phyloP scores from a whole-genome alignment of 345 rosid species.

The Aegle marmelos region DNA sequence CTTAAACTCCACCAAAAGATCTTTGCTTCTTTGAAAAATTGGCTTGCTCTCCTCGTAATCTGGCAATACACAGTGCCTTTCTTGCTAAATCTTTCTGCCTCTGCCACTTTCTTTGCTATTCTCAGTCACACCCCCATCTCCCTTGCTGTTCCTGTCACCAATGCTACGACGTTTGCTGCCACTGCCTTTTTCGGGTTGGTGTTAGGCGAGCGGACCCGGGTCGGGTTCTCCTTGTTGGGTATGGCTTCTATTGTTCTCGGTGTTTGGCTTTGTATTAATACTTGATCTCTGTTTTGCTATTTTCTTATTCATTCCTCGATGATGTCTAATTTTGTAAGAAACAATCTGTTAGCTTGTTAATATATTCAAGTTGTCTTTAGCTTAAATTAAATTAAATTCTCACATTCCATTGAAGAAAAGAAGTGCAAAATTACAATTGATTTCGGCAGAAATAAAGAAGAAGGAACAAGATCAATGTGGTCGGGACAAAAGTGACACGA shows the following conservation, averaged over 20 bases:
- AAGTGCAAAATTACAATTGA: background rate
- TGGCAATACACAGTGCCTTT: constrained; percentile 95
- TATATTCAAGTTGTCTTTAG: background rate
- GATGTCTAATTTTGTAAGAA: background rate
- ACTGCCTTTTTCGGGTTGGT: constrained; percentile 75
- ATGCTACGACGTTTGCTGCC: constrained; percentile 91
- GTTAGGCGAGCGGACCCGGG: constrained; percentile 66
- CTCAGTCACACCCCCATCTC: constrained; percentile 72
- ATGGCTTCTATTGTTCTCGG: constrained; percentile 64
- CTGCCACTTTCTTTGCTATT: constrained; percentile 80
- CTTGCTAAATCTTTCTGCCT: constrained; percentile 79
- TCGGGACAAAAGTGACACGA: background rate
- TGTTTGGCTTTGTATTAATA: constrained; percentile 69
- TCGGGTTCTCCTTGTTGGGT: constrained; percentile 61
- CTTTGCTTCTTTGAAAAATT: constrained; percentile 33
- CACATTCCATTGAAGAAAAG: background rate
- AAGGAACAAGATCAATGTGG: background rate
- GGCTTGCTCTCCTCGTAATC: constrained; percentile 62
- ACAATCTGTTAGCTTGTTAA: background rate
- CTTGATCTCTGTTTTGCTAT: background rate
- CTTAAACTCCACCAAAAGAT: constrained; percentile 37
- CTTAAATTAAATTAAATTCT: background rate
- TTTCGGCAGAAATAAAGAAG: background rate
- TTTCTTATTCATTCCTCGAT: background rate
- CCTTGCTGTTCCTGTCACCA: constrained; percentile 85